Evolutionary conservation across 1,284 basidiomycete species (phyloP).

Genomic region (Phellinidium pouzarii): DNA sequence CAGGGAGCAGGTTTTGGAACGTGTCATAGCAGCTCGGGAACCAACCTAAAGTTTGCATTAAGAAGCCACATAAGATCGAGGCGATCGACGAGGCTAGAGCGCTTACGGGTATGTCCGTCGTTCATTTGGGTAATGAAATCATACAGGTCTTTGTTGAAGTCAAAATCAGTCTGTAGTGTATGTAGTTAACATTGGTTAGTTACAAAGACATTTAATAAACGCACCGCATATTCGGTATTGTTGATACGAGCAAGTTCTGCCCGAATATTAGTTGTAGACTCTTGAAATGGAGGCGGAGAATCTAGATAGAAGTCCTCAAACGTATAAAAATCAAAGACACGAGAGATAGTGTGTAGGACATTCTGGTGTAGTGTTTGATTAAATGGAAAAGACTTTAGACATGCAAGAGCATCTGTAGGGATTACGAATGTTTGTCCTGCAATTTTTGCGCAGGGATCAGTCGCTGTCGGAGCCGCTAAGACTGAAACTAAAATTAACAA

Average conservation of each 20-base stretch:
- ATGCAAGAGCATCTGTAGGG: constrained; percentile 18
- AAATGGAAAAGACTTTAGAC: constrained; percentile 41
- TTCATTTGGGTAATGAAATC: constrained; percentile 52
- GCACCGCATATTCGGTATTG: constrained; percentile 35
- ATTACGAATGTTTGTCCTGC: constrained; percentile 15
- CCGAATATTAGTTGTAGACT: constrained; percentile 51
- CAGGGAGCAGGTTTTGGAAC: constrained; percentile 53
- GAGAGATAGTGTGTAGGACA: constrained; percentile 43
- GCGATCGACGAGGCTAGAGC: no score
- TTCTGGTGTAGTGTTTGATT: constrained; percentile 58
- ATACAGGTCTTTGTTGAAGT: constrained; percentile 55
- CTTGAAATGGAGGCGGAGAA: constrained; percentile 55
- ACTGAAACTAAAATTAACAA: not conserved
- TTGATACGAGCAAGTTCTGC: constrained; percentile 42
- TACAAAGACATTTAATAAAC: not conserved
- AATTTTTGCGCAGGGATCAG: constrained; percentile 16
- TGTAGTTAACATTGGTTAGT: not conserved
- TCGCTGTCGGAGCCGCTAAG: constrained; percentile 8
- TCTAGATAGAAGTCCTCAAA: constrained; percentile 57
- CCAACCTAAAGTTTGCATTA: constrained; percentile 36
- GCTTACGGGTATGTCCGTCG: constrained; percentile 57
- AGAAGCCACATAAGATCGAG: not conserved
- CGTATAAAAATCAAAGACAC: constrained; percentile 59
- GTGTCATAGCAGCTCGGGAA: constrained; percentile 50
- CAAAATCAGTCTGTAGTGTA: constrained; percentile 45